Evolutionary conservation across 495 filamentous ascomycete species (phyloP).

Genomic region (Penicillium roqueforti): DNA sequence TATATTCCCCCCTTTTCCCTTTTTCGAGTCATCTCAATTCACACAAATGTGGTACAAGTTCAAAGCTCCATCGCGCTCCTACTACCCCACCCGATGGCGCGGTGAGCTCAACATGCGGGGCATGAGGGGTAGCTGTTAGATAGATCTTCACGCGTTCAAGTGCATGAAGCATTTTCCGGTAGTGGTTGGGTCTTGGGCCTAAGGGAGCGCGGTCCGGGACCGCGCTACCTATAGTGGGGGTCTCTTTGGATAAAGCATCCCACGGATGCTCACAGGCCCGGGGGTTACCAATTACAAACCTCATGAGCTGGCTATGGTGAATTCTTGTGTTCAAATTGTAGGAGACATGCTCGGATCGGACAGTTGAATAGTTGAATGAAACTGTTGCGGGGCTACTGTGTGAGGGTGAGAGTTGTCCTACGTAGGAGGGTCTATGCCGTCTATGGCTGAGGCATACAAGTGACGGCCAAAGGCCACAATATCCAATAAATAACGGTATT

Average conservation of each 20-base stretch:
- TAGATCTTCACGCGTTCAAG: not conserved
- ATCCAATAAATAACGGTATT: no score
- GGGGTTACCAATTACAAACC: not conserved
- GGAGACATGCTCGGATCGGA: not conserved
- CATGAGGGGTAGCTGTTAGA: conserved; percentile 6
- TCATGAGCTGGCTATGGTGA: not conserved
- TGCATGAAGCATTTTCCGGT: not conserved
- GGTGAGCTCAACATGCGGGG: not conserved
- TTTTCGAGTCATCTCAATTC: not conserved
- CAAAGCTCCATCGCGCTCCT: conserved; percentile 4
- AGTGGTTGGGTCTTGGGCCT: not conserved
- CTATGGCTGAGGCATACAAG: no score
- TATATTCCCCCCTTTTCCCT: not conserved
- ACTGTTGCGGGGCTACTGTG: no score
- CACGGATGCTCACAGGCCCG: not conserved
- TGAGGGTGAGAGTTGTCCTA: no score
- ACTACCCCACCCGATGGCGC: not conserved
- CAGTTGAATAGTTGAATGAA: not conserved
- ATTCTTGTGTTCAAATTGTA: not conserved
- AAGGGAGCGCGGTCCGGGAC: conserved; percentile 5
- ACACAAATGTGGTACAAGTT: not conserved
- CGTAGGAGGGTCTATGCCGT: no score
- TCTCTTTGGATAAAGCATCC: no score
- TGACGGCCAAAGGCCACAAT: no score
- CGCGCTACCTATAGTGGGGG: not conserved